Base-by-base conservation (phyloP, 768 basidiomycete species). In the Auriculariales sp. region DNA sequence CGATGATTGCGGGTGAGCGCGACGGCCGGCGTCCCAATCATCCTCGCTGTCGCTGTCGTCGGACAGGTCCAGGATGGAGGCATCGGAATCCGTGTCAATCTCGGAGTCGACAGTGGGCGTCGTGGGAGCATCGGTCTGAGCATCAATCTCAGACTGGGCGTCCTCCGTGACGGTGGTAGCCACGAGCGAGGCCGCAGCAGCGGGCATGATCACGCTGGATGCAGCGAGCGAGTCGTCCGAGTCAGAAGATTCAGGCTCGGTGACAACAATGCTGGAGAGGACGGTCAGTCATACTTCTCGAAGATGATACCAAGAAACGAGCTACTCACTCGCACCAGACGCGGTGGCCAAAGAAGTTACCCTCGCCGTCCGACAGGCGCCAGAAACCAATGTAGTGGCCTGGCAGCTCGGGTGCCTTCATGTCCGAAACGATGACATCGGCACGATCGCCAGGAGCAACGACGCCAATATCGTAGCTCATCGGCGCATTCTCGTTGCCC, bases 311-410 rank as follows among this genome's bases (percentile, higher is more conserved):
- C n/a, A 49, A 27, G 11, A 33, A n/a, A 19, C 49, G 35, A 24
- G 51, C 2, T 12, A 68, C 82, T 62, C 52, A 86, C 86, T 87
- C 83, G 24, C 84, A 75, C 84, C 86, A 88, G 17, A 90, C 69
- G 51, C 73, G 80, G 29, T 80, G 68, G 24, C 84, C 87, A 56
- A 91, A 91, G 39, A 76, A 59, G 34, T 69, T 69, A 1, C 74
- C 77, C 15, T 68, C 57, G 4, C 71, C 73, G 56, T 84, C 78
- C 52, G 65, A 74, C 51, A 91, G 61, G 35, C 79, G 70, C 84
- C 85, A 91, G 57, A 84, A 87, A 47, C 82, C 74, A 49, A 81
- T 74, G 63, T 87, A 88, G 48, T 74, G 71, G 10, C 85, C 85
- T 2, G 83, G 72, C 11, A 60, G 56, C 39, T 87, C 86, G 10